Evolutionary conservation across 1,284 basidiomycete genomes (phyloP).

Genomic region (Apiotrichum sp.): DNA sequence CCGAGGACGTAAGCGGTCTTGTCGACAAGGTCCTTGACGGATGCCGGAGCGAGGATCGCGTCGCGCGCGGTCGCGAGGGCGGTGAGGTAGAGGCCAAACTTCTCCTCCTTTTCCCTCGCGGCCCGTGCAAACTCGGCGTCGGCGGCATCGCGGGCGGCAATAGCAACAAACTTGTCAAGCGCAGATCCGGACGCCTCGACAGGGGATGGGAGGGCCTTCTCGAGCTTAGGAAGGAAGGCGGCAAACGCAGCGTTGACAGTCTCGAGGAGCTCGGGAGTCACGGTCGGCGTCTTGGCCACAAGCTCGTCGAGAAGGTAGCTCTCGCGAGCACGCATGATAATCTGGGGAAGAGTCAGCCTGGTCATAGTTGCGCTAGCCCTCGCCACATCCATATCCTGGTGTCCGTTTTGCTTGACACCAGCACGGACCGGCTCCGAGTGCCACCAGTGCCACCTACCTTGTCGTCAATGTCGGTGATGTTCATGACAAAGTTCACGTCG

Average conservation of each 20-base stretch:
- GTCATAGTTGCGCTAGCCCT: background rate
- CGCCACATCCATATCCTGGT: too few relatives aligned
- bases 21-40: conserved; percentile 61
- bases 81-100: conserved; percentile 79
- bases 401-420: too few relatives aligned
- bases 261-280: conserved; percentile 34
- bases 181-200: conserved; percentile 54
- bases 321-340: conserved; percentile 82
- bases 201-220: conserved; percentile 57
- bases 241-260: conserved; percentile 48
- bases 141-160: conserved; percentile 47
- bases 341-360: conserved; percentile 51
- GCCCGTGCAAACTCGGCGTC: conserved; percentile 59
- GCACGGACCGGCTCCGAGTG: too few relatives aligned
- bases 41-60: conserved; percentile 37
- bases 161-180: conserved; percentile 52
- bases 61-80: conserved; percentile 57
- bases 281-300: conserved; percentile 31
- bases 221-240: conserved; percentile 56
- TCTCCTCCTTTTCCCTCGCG: conserved; percentile 71
- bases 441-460: conserved; percentile 58
- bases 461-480: conserved; percentile 99
- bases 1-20: conserved; percentile 69
- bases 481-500: conserved; percentile 98
- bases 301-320: conserved; percentile 60